Evolutionary conservation across 2,329 filamentous ascomycete genomes (phyloP).

Genomic region (Falciphora oryzae): DNA sequence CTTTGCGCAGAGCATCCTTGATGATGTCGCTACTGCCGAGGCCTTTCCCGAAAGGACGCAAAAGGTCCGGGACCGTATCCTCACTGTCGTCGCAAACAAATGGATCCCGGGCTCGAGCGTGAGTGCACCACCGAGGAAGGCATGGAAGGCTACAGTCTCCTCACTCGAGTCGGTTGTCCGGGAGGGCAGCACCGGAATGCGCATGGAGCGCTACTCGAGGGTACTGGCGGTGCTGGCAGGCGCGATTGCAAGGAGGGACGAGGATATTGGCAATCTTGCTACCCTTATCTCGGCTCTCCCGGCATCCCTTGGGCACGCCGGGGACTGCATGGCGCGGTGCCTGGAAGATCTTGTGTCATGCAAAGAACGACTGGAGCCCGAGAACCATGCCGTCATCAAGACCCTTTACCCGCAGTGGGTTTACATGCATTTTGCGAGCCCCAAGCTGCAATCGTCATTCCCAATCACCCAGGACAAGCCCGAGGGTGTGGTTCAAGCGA

Average conservation of each 20-base stretch:
- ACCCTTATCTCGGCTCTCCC: slow-evolving; percentile 26
- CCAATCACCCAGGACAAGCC: slow-evolving; percentile 22
- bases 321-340: slow-evolving; percentile 34
- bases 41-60: slow-evolving; percentile 12
- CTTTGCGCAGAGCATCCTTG: background rate
- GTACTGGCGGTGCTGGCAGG: slow-evolving; percentile 24
- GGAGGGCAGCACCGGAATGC: background rate
- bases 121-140: slow-evolving; percentile 11
- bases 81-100: slow-evolving; percentile 19
- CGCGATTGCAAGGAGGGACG: slow-evolving; percentile 27
- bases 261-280: slow-evolving; percentile 26
- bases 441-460: slow-evolving; percentile 39
- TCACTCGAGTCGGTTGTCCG: slow-evolving; percentile 6
- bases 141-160: slow-evolving; percentile 14
- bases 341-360: slow-evolving; percentile 37
- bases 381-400: slow-evolving; percentile 37
- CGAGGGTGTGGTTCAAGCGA: slow-evolving; percentile 33
- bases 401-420: slow-evolving; percentile 40
- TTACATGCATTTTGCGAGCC: slow-evolving; percentile 40
- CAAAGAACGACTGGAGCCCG: slow-evolving; percentile 31
- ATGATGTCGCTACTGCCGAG: slow-evolving; percentile 1
- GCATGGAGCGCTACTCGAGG: slow-evolving; percentile 16
- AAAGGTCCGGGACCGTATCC: slow-evolving; percentile 17
- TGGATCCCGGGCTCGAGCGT: slow-evolving; percentile 13
- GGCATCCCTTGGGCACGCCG: slow-evolving; percentile 24